These are phyloP conservation scores for Geotrichum klebahnii DNA, from an alignment of 1,139 yeast species.

Conservation along the genomic window DNA sequence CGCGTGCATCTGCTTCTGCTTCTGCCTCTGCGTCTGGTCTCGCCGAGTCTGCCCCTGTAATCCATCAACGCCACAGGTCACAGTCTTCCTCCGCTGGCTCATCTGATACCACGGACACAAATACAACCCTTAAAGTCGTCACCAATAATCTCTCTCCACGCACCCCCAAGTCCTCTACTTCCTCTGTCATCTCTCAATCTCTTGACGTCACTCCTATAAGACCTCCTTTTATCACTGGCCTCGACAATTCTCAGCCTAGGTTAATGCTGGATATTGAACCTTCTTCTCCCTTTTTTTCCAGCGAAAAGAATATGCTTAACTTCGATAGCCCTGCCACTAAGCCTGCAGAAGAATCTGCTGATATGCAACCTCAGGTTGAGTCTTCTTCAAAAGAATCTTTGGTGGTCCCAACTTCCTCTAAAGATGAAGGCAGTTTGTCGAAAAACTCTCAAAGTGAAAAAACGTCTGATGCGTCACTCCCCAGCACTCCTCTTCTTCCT, in stretches of 20 bases:
- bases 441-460: not conserved
- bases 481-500: conserved; percentile 10
- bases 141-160: not conserved
- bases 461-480: conserved; percentile 13
- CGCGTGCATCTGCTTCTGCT: not conserved
- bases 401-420: no score
- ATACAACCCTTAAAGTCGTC: conserved; percentile 3
- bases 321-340: conserved; percentile 7
- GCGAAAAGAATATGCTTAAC: conserved; percentile 9
- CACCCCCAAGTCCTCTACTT: conserved; percentile 1
- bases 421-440: no score
- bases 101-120: conserved; percentile 7
- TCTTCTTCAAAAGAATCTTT: no score
- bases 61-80: conserved; percentile 9
- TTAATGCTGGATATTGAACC: conserved; percentile 18
- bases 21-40: not conserved
- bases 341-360: not conserved
- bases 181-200: not conserved
- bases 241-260: not conserved
- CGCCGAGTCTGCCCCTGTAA: not conserved
- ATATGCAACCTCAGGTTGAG: not conserved
- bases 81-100: conserved; percentile 3
- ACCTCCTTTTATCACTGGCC: not conserved
- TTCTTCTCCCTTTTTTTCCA: conserved; percentile 13
- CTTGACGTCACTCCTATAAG: not conserved